Conservation (phyloP, 2,329 filamentous ascomycete species). For the Thielaviopsis musarum region DNA sequence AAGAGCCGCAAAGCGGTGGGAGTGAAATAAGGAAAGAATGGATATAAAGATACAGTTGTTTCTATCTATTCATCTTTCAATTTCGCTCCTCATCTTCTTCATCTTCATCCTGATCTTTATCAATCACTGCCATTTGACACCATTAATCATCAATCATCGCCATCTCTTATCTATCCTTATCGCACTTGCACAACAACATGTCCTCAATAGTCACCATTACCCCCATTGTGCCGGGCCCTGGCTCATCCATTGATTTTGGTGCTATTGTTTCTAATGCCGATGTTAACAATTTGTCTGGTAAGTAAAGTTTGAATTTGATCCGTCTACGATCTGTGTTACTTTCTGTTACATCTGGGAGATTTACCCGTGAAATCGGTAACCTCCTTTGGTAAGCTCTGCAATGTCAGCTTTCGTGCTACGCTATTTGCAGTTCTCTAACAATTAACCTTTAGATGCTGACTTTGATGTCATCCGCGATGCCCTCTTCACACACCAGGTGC, state of each 20-base stretch:
- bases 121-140: too few relatives aligned
- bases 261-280: constrained; percentile 40
- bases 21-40: too few relatives aligned
- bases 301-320: constrained; percentile 16
- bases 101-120: neutral
- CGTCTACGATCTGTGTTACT: neutral
- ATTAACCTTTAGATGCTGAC: constrained; percentile 34
- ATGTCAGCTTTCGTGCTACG: too few relatives aligned
- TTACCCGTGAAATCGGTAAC: constrained; percentile 44
- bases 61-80: neutral
- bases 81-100: neutral
- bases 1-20: too few relatives aligned
- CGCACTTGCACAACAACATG: neutral
- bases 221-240: constrained; percentile 21
- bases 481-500: constrained; percentile 50
- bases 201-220: constrained; percentile 20
- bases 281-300: constrained; percentile 45
- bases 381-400: constrained; percentile 31
- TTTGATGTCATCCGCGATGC: constrained; percentile 47
- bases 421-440: neutral
- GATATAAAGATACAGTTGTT: too few relatives aligned
- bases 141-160: too few relatives aligned
- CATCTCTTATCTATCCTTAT: neutral
- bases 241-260: constrained; percentile 38
- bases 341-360: constrained; percentile 5